Conservation (phyloP, 371 early-diverging fungal genomes). For the Mucor mucedo region DNA sequence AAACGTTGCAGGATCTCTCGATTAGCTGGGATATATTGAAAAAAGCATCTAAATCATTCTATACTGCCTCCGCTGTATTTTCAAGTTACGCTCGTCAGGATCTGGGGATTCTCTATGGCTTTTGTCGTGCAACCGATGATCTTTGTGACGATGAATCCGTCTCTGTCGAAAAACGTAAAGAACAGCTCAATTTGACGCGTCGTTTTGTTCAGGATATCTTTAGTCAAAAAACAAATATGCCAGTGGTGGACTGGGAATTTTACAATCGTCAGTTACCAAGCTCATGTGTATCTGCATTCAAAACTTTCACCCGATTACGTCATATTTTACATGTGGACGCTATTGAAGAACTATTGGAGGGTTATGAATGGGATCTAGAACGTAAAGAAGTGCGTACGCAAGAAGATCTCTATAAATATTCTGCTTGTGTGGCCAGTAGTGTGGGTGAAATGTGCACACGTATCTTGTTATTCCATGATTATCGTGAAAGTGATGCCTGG, state of each 20-base stretch:
- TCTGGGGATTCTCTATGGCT: conserved; percentile 60
- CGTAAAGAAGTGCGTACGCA: conserved; percentile 35
- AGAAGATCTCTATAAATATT: conserved; percentile 52
- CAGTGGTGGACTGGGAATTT: conserved; percentile 35
- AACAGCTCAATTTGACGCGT: conserved; percentile 30
- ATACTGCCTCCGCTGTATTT: conserved; percentile 58
- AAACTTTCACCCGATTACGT: conserved; percentile 44
- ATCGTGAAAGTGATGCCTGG: conserved; percentile 18
- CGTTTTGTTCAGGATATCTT: conserved; percentile 39
- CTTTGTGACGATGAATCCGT: conserved; percentile 53
- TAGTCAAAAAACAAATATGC: conserved; percentile 20
- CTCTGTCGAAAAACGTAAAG: conserved; percentile 27
- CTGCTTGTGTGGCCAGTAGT: conserved; percentile 62
- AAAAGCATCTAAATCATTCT: conserved; percentile 60
- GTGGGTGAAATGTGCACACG: conserved; percentile 64
- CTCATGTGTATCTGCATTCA: conserved; percentile 38
- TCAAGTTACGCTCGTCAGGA: conserved; percentile 56
- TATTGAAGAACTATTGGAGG: conserved; percentile 55
- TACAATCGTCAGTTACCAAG: conserved; percentile 31
- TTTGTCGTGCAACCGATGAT: conserved; percentile 70
- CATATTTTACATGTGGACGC: conserved; percentile 45
- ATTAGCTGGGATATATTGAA: conserved; percentile 39
- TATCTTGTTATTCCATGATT: conserved; percentile 28
- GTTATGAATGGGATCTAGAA: conserved; percentile 60
- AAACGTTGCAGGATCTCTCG: conserved; percentile 32